Base-by-base conservation (phyloP, 192 early-diverging fungal genomes). In the Chytriomyces sp. region DNA sequence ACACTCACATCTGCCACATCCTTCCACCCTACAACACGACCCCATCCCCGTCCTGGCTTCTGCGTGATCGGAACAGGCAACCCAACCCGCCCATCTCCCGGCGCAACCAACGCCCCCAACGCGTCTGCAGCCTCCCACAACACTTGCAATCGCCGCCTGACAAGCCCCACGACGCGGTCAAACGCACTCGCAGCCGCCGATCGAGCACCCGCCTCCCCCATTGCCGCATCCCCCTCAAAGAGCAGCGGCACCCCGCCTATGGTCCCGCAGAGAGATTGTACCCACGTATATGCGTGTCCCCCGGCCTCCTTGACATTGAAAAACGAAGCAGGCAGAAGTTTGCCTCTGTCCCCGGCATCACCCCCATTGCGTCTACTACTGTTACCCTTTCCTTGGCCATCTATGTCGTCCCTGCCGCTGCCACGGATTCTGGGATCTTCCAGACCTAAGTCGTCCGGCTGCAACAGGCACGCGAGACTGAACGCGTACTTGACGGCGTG, bases 271-370 rank as follows among this genome's bases (percentile, higher is more conserved):
- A 80, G 25, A 5, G 44, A 12, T 58, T 80, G 78, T 36, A 67
- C 64, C 78, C 78, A 80, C 14, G 12, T 19, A 39, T 73, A 80
- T 7, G 75, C 75, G 34, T 59, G 39, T 2, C 79, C 75, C 17
- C 67, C 67, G 17, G 71, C 72, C 14, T 34, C 28, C 19, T 37
- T 37, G 12, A 40, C 22, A 39, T 64, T 44, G 44, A 80, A 79
- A 0, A 52, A 17, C 19, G 34, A 30, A 61, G 26, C 33, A 17
- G 54, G 37, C 26, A 34, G 31, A 25, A 7, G 56, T 22, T 34
- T 39, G n/a, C n/a, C n/a, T n/a, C n/a, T n/a, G n/a, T n/a, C n/a
- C n/a, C n/a, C n/a, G n/a, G n/a, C n/a, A n/a, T n/a, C n/a, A n/a
- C n/a, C n/a, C n/a, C n/a, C n/a, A n/a, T n/a, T n/a, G n/a, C n/a